A percentile compares a stretch with the other conserved stretches of the same genome.
Evolutionary conservation across 306 rosid genomes (phyloP).

Genomic region (Nissolia schottii): DNA sequence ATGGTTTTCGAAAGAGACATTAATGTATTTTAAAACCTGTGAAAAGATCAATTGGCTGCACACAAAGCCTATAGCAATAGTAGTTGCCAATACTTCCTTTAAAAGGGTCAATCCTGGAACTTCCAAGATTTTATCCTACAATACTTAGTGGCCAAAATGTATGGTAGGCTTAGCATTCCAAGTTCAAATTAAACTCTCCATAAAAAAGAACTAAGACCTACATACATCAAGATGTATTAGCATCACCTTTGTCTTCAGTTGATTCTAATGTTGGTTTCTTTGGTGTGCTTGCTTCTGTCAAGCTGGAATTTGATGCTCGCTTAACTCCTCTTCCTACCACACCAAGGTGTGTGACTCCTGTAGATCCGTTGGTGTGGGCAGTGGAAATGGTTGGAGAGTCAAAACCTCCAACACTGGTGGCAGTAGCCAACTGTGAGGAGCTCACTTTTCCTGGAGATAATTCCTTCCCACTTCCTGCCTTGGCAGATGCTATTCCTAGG

Average conservation of each 20-base stretch:
- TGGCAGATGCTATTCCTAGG: slow-evolving; percentile 59
- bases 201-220: slow-evolving; percentile 6
- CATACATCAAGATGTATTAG: slow-evolving; percentile 37
- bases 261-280: slow-evolving; percentile 67
- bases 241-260: slow-evolving; percentile 56
- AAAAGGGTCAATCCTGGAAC: slow-evolving; percentile 2
- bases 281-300: slow-evolving; percentile 39
- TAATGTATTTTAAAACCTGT: neutral
- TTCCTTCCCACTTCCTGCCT: slow-evolving; percentile 44
- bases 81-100: neutral
- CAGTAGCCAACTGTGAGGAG: slow-evolving; percentile 65
- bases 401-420: slow-evolving; percentile 54
- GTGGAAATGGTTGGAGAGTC: slow-evolving; percentile 87
- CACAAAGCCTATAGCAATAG: neutral
- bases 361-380: slow-evolving; percentile 65
- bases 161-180: slow-evolving; percentile 19
- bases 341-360: slow-evolving; percentile 91
- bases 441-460: slow-evolving; percentile 39
- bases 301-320: slow-evolving; percentile 51
- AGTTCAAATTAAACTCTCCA: slow-evolving; percentile 22
- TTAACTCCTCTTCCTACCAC: slow-evolving; percentile 97
- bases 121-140: slow-evolving; percentile 16
- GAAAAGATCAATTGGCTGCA: neutral
- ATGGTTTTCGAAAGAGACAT: neutral
- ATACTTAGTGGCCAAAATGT: slow-evolving; percentile 3